These are phyloP conservation scores for Leccinum griseonigrum DNA, from an alignment of 1,284 basidiomycete species.

Conservation along the genomic window DNA sequence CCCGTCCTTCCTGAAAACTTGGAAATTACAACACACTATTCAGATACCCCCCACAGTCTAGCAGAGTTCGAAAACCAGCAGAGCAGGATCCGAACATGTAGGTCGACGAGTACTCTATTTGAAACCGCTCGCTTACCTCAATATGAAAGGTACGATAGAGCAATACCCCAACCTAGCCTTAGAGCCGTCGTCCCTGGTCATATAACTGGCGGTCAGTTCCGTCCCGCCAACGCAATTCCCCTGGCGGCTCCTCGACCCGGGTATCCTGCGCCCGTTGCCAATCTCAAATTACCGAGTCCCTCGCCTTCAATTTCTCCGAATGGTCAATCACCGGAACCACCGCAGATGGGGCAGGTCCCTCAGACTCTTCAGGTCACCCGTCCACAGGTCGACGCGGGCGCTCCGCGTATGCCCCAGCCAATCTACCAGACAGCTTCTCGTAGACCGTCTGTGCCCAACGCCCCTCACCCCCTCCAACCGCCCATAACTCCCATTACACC, in stretches of 20 bases:
- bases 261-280: slow-evolving; percentile 65
- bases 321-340: slow-evolving; percentile 31
- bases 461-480: slow-evolving; percentile 71
- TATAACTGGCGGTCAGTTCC: slow-evolving; percentile 43
- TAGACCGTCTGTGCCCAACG: slow-evolving; percentile 36
- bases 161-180: slow-evolving; percentile 51
- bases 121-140: slow-evolving; percentile 2
- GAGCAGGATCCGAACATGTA: slow-evolving; percentile 54
- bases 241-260: slow-evolving; percentile 71
- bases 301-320: slow-evolving; percentile 40
- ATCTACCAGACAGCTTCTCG: slow-evolving; percentile 36
- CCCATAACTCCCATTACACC: slow-evolving; percentile 77
- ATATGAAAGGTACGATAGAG: slow-evolving; percentile 58
- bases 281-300: slow-evolving; percentile 54
- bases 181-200: slow-evolving; percentile 53
- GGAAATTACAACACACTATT: slow-evolving; percentile 63
- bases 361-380: slow-evolving; percentile 26
- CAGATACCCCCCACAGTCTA: slow-evolving; percentile 39
- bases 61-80: slow-evolving; percentile 36
- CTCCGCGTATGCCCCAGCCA: slow-evolving; percentile 30
- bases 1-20: slow-evolving; percentile 56
- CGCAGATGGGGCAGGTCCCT: slow-evolving; percentile 45
- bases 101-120: slow-evolving; percentile 28
- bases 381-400: slow-evolving; percentile 22
- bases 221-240: slow-evolving; percentile 35